Percentiles rank a stretch among this genome's conserved stretches.
These are phyloP conservation scores for Hemisphaericaspora subhashii DNA, from an alignment of 1,139 yeast genomes.

Conservation along the genomic window DNA sequence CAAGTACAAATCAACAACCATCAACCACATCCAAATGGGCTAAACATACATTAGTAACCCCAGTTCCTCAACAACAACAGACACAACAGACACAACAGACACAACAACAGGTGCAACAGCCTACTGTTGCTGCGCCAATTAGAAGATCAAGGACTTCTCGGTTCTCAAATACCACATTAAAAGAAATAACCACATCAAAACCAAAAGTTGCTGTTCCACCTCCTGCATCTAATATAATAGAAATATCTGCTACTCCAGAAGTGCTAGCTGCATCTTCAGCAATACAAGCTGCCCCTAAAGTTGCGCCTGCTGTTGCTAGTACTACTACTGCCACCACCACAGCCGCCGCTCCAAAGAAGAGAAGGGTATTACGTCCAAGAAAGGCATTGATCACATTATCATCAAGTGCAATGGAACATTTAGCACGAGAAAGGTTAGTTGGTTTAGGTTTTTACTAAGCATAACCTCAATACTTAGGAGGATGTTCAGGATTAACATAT, in stretches of 20 bases:
- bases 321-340: constrained; percentile 9
- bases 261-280: constrained; percentile 12
- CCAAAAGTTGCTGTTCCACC: constrained; percentile 11
- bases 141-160: constrained; percentile 43
- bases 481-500: constrained; percentile 94
- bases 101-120: no score
- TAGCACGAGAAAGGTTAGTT: no score
- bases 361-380: constrained; percentile 72
- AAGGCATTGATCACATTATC: constrained; percentile 85
- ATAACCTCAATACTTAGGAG: no score
- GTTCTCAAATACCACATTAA: constrained; percentile 23
- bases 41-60: constrained; percentile 19
- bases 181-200: constrained; percentile 11
- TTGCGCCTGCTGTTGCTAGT: constrained; percentile 7
- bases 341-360: constrained; percentile 27
- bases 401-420: constrained; percentile 70
- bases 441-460: no score
- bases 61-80: constrained; percentile 8
- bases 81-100: constrained; percentile 11
- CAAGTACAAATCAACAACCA: not conserved
- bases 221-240: constrained; percentile 10
- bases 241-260: constrained; percentile 13
- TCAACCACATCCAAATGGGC: constrained; percentile 21
- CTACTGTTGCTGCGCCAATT: no score
- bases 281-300: constrained; percentile 1